Base-by-base conservation (phyloP, 495 filamentous ascomycete genomes). In the Parachaetomium inaequale region DNA sequence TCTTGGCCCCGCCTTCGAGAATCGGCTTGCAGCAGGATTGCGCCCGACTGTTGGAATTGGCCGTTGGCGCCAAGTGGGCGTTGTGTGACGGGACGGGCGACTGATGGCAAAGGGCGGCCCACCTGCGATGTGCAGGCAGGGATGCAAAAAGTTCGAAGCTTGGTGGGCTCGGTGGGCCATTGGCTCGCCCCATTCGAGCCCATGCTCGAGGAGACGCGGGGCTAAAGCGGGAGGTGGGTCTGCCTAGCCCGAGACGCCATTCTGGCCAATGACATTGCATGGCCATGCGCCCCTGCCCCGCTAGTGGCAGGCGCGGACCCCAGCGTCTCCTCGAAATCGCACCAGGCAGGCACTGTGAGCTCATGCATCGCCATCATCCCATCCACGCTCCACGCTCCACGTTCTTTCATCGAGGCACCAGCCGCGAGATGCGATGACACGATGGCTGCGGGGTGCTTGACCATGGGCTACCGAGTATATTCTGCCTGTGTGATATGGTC, bases 191-290 rank as follows among this genome's bases (percentile, higher is more conserved):
- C 52, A 47, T 28, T 23, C n/a, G 12, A 15, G 36, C 12, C 10
- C 12, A 17, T 15, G 36, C 14, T 15, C 25, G 51, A 46, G 32
- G 46, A 15, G 36, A 55, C 42, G 51, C 42, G 62, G 36, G 45
- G 29, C 36, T 26, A 58, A n/a, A 40, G 56, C 49, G 56, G 46
- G 50, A 54, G 25, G 49, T 58, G 54, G 61, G 61, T 12, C 43
- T 40, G 23, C 49, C 29, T 23, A 29, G 26, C 26, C 52, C 42
- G 21, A 38, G 17, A 28, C 49, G 15, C 14, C 25, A 5, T 47
- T 1, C 26, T 4, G 14, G 14, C 59, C 38, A 52, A 50, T 55
- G 36, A 31, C 42, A 32, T 19, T 2, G 26, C 34, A 42, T 19
- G 51, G 38, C 49, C 21, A 23, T 21, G 40, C 46, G 15, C 23